Evolutionary conservation across 371 early-diverging fungal genomes (phyloP).

Genomic region (Rhizomucor pusillus): DNA sequence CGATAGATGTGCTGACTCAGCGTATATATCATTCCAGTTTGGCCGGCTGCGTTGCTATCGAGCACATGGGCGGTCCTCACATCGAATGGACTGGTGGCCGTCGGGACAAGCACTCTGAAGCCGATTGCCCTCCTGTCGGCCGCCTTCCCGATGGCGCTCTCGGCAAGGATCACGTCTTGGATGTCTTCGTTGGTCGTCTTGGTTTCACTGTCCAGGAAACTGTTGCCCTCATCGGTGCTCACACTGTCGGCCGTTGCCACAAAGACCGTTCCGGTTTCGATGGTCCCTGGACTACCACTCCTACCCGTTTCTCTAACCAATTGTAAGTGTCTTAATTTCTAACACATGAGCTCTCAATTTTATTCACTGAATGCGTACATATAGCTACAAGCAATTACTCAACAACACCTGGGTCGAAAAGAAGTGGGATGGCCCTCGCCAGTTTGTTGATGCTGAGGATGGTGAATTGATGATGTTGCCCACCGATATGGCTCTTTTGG

Average conservation of each 20-base stretch:
- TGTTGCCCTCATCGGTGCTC: conserved; percentile 84
- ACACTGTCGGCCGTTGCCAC: conserved; percentile 90
- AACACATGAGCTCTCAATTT: not conserved
- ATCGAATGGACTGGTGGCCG: conserved; percentile 83
- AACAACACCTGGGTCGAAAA: conserved; percentile 64
- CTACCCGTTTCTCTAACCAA: conserved; percentile 81
- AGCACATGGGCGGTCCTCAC: conserved; percentile 80
- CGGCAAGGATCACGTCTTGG: conserved; percentile 68
- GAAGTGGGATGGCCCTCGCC: conserved; percentile 76
- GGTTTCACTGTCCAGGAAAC: conserved; percentile 78
- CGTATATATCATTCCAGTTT: conserved; percentile 37
- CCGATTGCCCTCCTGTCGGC: conserved; percentile 73
- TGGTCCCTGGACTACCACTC: conserved; percentile 88
- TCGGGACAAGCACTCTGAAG: conserved; percentile 53
- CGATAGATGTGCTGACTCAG: conserved; percentile 1
- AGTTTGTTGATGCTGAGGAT: conserved; percentile 69
- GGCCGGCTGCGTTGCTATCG: conserved; percentile 82
- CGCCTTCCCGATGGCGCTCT: conserved; percentile 84
- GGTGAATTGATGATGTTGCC: conserved; percentile 86
- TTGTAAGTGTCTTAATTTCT: conserved; percentile 39
- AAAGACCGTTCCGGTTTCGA: conserved; percentile 78
- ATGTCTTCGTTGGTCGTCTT: conserved; percentile 77
- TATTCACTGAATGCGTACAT: conserved; percentile 1
- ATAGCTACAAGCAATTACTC: conserved; percentile 65
- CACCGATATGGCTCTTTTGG: conserved; percentile 76